These are phyloP conservation scores for Apiotrichum gamsii DNA, from an alignment of 1,284 basidiomycete species.

Conservation along the genomic window DNA sequence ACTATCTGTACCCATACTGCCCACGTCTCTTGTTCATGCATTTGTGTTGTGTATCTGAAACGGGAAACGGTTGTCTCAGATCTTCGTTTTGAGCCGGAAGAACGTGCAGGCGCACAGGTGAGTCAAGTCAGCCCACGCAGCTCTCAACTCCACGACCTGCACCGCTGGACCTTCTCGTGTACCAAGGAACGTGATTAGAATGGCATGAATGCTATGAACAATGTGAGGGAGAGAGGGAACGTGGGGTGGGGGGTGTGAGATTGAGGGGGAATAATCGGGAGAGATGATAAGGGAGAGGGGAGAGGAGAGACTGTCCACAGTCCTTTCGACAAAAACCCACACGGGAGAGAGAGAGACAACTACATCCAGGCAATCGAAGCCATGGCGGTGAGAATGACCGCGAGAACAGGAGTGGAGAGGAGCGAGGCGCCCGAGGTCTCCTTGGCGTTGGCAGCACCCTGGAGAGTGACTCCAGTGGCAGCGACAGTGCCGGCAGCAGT, in stretches of 20 bases:
- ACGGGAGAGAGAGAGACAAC: background rate
- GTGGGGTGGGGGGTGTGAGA: too few relatives aligned
- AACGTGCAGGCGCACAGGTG: too few relatives aligned
- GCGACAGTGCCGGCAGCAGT: background rate
- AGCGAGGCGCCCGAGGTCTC: background rate
- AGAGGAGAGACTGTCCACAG: too few relatives aligned
- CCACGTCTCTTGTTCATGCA: background rate
- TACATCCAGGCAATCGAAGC: slow-evolving; percentile 9
- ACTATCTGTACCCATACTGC: background rate
- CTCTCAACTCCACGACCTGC: too few relatives aligned
- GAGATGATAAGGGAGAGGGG: background rate
- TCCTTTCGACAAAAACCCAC: background rate
- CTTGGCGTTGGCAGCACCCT: background rate
- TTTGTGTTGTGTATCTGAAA: too few relatives aligned
- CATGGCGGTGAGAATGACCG: background rate
- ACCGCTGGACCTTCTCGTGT: too few relatives aligned
- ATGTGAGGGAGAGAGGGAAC: background rate
- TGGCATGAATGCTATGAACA: slow-evolving; percentile 8
- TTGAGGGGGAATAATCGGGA: background rate
- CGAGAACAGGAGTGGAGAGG: background rate
- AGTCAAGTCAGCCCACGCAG: too few relatives aligned
- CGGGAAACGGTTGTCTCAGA: too few relatives aligned
- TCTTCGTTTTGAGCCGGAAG: too few relatives aligned
- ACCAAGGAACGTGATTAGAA: slow-evolving; percentile 1
- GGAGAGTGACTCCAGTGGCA: background rate